A percentile compares a stretch with the other conserved stretches of the same genome.
These are phyloP conservation scores for Quercus bicolor DNA, from an alignment of 306 rosid genomes.

Conservation along the genomic window DNA sequence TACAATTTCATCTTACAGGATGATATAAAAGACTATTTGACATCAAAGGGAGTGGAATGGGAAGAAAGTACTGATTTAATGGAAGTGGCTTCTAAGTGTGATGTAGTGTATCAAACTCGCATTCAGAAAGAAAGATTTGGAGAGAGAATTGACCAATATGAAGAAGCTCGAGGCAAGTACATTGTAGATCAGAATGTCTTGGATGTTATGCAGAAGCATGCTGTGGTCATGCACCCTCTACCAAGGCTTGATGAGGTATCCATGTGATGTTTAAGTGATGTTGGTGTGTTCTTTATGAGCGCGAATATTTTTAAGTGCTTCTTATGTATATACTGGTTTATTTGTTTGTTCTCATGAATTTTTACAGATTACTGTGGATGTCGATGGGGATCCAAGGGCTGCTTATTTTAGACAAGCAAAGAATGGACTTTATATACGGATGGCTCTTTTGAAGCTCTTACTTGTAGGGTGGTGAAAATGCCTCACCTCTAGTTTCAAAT, in stretches of 20 bases:
- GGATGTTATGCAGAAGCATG: conserved; percentile 66
- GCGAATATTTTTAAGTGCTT: neutral
- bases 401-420: conserved; percentile 90
- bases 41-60: conserved; percentile 66
- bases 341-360: neutral
- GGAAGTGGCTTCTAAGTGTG: conserved; percentile 84
- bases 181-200: conserved; percentile 62
- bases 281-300: neutral
- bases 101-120: conserved; percentile 90
- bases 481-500: conserved; percentile 16
- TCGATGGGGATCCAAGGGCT: conserved; percentile 74
- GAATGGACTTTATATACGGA: conserved; percentile 76
- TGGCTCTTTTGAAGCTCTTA: conserved; percentile 83
- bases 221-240: conserved; percentile 88
- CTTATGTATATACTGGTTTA: neutral
- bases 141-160: conserved; percentile 73
- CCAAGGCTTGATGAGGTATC: conserved; percentile 95
- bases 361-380: conserved; percentile 71
- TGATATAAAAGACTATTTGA: conserved; percentile 79
- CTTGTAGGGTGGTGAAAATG: conserved; percentile 68
- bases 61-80: conserved; percentile 80
- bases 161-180: conserved; percentile 87
- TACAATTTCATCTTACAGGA: conserved; percentile 42
- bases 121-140: conserved; percentile 83
- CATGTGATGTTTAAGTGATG: neutral